Base-by-base conservation (phyloP, 1,139 yeast species). In the Saccharomyces hybrid region DNA sequence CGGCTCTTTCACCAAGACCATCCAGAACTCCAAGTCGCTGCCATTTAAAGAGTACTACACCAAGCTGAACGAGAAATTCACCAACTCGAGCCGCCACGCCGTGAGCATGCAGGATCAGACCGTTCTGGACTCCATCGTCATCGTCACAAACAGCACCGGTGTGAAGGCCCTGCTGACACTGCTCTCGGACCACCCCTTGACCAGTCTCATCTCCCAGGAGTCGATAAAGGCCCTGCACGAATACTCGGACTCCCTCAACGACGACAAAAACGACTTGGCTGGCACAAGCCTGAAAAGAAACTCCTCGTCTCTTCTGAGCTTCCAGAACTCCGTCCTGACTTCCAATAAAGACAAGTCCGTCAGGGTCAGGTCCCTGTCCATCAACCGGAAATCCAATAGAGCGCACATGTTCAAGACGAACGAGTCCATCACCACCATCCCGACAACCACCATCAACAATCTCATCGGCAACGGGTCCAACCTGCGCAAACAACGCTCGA, bases 321-420 rank as follows among this genome's bases (percentile, higher is more conserved):
- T 67, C 44, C 71, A 69, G 51, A 62, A 64, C 49, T 57, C 60
- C 9, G 47, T 65, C 16, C 50, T 69, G n/a, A 66, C 71, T 1
- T 68, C 71, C 7, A 67, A 67, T 56, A 67, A 69, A 52, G 71
- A 67, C 48, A 67, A 64, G 53, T 57, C 71, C 2, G 69, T 68
- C 3, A 58, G 65, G 52, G 60, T 31, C 16, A 48, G 50, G 9
- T 48, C 50, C 12, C n/a, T 48, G 27, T 48, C 50, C 24, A 16
- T 48, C 6, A 48, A 48, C 14, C 14, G 38, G 16, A 31, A 48
- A 21, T 28, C 50, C 38, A 54, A 52, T 38, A 49, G 54, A 42
- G 52, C 55, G 2, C 52, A 50, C 5, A 52, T 49, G 32, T 50
- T 44, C 34, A 48, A 47, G 7, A 54, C 48, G 29, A 52, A 54